phyloP scores from a whole-genome alignment of 345 rosid genomes.

The Eucalyptus polyanthemos region DNA sequence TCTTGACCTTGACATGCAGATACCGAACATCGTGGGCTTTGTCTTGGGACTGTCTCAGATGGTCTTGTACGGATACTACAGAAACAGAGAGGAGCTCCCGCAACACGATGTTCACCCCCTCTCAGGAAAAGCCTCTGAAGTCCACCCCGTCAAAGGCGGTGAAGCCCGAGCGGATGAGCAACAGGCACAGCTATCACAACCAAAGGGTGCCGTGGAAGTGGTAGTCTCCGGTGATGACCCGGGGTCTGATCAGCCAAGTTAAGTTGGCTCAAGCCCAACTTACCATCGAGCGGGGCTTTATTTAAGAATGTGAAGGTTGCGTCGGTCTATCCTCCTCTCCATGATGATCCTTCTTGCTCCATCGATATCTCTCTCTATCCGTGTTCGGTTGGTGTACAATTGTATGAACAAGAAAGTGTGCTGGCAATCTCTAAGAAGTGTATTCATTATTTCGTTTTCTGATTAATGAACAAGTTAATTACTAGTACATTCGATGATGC shows the following conservation, averaged over 20 bases:
- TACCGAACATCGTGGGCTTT: constrained; percentile 73
- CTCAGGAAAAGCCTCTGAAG: constrained; percentile 7
- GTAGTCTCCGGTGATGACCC: neutral
- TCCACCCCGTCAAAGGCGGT: neutral
- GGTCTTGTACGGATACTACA: constrained; percentile 48
- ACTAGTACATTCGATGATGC: neutral
- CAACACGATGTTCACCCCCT: constrained; percentile 1
- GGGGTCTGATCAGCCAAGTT: neutral
- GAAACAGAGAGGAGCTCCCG: constrained; percentile 18
- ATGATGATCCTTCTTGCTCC: neutral
- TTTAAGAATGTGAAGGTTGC: neutral
- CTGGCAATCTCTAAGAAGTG: neutral
- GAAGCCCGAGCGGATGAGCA: neutral
- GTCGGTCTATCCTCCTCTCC: neutral
- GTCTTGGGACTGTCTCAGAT: constrained; percentile 63
- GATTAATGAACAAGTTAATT: neutral
- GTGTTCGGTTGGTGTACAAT: too few species aligned
- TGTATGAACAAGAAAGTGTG: neutral
- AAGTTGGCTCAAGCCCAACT: neutral
- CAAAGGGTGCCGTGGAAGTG: neutral
- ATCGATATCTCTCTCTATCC: neutral
- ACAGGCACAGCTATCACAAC: neutral
- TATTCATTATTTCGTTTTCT: neutral
- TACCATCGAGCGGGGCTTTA: neutral
- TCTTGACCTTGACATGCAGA: constrained; percentile 9